Conservation (phyloP, 2,329 filamentous ascomycete species). For the Aureobasidium sp. region DNA sequence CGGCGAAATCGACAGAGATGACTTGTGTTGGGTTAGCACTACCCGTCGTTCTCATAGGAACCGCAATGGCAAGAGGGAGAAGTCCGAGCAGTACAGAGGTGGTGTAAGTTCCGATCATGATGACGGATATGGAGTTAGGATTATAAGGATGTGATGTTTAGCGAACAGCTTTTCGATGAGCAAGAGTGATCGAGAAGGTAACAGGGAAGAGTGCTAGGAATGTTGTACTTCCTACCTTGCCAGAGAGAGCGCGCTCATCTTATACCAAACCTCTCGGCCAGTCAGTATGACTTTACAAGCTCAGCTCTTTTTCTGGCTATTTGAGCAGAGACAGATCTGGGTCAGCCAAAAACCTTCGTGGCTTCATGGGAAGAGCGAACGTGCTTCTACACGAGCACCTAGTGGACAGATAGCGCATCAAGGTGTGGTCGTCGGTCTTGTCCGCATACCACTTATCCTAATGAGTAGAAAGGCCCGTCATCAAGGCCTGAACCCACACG, state of each 20-base stretch:
- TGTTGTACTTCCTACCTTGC: background rate
- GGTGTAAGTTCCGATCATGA: background rate
- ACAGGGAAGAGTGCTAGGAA: background rate
- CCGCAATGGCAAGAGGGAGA: background rate
- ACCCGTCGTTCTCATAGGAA: slow-evolving; percentile 10
- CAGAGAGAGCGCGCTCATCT: background rate
- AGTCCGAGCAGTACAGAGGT: background rate
- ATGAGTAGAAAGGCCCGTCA: background rate
- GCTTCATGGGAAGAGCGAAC: background rate
- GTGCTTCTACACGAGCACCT: background rate
- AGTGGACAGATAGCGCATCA: background rate
- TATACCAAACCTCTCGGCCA: background rate
- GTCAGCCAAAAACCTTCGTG: background rate
- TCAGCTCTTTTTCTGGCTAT: background rate
- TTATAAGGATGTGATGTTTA: background rate
- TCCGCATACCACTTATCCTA: background rate
- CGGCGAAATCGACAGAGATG: slow-evolving; percentile 29
- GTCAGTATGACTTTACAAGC: background rate
- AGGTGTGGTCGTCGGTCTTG: background rate
- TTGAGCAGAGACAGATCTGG: slow-evolving; percentile 1
- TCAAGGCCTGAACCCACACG: background rate
- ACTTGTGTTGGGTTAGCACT: background rate
- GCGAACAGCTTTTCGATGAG: too few relatives aligned
- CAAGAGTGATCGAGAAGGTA: background rate
- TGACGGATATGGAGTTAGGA: background rate